Evolutionary conservation across 2,329 filamentous ascomycete species (phyloP).

Genomic region (Trichoderma citrinoviride): DNA sequence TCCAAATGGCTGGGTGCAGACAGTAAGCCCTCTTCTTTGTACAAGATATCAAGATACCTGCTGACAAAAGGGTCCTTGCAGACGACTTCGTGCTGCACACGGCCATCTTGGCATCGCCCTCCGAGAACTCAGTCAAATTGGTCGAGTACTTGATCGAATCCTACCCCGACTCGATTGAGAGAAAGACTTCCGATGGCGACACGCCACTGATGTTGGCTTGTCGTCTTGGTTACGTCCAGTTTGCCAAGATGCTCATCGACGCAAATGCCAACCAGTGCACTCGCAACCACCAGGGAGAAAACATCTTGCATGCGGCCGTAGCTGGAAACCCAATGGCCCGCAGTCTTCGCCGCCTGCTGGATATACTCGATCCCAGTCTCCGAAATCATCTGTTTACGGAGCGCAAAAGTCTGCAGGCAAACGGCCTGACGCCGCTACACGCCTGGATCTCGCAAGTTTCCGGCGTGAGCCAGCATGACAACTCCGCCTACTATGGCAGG

Average conservation of each 20-base stretch:
- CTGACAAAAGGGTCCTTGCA: slow-evolving; percentile 32
- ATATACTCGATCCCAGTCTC: slow-evolving; percentile 57
- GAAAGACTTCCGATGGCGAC: slow-evolving; percentile 54
- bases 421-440: slow-evolving; percentile 63
- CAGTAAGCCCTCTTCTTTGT: slow-evolving; percentile 44
- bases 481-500: slow-evolving; percentile 1
- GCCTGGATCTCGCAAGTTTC: slow-evolving; percentile 47
- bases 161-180: slow-evolving; percentile 58
- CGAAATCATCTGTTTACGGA: slow-evolving; percentile 58
- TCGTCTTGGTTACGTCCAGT: slow-evolving; percentile 50
- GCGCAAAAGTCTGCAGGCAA: slow-evolving; percentile 50
- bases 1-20: slow-evolving; percentile 59
- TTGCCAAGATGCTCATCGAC: slow-evolving; percentile 60
- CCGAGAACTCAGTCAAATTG: slow-evolving; percentile 47
- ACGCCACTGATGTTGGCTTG: slow-evolving; percentile 72
- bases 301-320: slow-evolving; percentile 63
- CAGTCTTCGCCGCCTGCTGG: slow-evolving; percentile 48
- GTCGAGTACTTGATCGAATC: slow-evolving; percentile 65
- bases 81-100: slow-evolving; percentile 66
- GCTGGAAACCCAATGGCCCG: slow-evolving; percentile 33
- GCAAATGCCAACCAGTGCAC: slow-evolving; percentile 67
- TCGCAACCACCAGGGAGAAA: slow-evolving; percentile 60
- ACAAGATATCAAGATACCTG: not conserved
- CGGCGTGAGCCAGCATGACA: slow-evolving; percentile 22
- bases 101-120: slow-evolving; percentile 50